These are phyloP conservation scores for Ceratobasidium sp. DNA, from an alignment of 1,284 basidiomycete genomes.

Conservation along the genomic window DNA sequence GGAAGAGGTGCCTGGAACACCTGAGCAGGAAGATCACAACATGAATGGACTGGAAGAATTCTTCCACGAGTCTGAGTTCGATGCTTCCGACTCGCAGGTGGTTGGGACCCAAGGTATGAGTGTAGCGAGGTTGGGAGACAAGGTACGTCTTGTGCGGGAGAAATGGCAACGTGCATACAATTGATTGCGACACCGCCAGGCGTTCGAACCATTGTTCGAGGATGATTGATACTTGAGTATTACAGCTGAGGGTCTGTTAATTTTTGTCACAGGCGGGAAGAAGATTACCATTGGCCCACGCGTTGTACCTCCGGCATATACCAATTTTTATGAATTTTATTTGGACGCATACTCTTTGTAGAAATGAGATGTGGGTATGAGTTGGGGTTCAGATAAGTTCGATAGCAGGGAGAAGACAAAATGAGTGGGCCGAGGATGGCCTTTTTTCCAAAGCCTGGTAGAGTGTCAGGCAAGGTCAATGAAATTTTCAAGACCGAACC, in stretches of 20 bases:
- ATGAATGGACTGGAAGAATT: slow-evolving; percentile 35
- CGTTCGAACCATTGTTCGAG: slow-evolving; percentile 39
- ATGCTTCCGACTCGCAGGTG: slow-evolving; percentile 35
- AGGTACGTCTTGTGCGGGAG: background rate
- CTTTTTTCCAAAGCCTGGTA: background rate
- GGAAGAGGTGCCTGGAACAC: slow-evolving; percentile 45
- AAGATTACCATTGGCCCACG: background rate
- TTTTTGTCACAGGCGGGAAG: background rate
- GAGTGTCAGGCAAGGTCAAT: background rate
- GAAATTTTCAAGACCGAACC: background rate
- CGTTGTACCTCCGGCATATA: too few relatives aligned
- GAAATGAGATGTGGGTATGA: background rate
- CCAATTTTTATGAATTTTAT: too few relatives aligned
- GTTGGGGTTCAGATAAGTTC: background rate
- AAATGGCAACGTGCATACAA: background rate
- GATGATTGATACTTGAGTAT: background rate
- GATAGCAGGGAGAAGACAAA: background rate
- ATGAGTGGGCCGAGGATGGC: background rate
- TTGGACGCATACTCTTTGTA: too few relatives aligned
- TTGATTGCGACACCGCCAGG: background rate
- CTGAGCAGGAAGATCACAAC: slow-evolving; percentile 12
- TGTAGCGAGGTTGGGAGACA: slow-evolving; percentile 34
- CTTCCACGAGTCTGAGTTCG: slow-evolving; percentile 42
- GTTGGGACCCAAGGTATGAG: slow-evolving; percentile 30
- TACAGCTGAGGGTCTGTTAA: too few relatives aligned